Base-by-base conservation (phyloP, 1,139 yeast species). In the Candida gigantensis region DNA sequence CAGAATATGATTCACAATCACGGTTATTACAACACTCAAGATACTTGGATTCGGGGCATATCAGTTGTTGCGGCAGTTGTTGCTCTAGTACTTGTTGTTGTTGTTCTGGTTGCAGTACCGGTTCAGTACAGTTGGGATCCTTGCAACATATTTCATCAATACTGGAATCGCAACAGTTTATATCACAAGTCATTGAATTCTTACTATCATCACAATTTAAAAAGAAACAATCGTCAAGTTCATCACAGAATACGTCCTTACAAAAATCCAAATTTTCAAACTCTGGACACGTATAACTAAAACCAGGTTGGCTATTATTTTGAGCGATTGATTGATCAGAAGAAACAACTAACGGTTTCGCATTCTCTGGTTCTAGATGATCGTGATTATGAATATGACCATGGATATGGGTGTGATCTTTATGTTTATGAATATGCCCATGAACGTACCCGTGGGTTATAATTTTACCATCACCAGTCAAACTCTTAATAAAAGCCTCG, bases 371-470 rank as follows among this genome's bases (percentile, higher is more conserved):
- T n/a, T 34, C 30, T n/a, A 55, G 57, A 35, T 66, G 71, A 40
- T 68, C 73, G 37, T 68, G 74, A 41, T 69, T 77, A 49, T 81
- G 87, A 25, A 80, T 76, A 52, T 81, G 86, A 3, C 86, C 87
- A 51, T 81, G 87, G 15, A 80, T 79, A 46, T 79, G 82, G 6
- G 84, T 78, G 50, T 80, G 78, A 49, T 78, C 77, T 43, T 72
- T 68, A 51, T 78, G 83, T 49, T 74, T 77, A 55, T 81, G 86
- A 23, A 81, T 79, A 50, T 81, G 86, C 1, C 86, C 86, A 57
- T 81, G 86, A 12, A 80, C 81, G 32, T 75, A 69, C 11, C 84
- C 84, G 45, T 76, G 77, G 12, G 71, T 63, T 19, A 45, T 26
- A 6, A 43, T 24, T n/a, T 30, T 33, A 11, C 33, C 33, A 24